Evolutionary conservation across 306 rosid genomes (phyloP).

Genomic region (Quercus dentata): DNA sequence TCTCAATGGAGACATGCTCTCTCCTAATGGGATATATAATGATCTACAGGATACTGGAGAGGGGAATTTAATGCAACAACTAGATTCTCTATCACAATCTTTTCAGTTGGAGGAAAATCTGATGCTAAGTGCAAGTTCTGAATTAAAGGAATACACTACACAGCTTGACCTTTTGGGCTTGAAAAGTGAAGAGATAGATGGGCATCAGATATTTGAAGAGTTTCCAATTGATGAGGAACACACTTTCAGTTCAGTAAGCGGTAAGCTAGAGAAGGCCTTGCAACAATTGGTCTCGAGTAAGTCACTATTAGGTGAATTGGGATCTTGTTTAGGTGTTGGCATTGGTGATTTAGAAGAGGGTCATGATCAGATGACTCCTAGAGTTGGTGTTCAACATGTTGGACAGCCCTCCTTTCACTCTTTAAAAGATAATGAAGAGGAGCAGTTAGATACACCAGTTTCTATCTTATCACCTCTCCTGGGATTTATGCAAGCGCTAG

Average conservation of each 20-base stretch:
- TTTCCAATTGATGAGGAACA: slow-evolving; percentile 40
- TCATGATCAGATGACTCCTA: slow-evolving; percentile 9
- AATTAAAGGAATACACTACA: slow-evolving; percentile 34
- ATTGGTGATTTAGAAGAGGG: slow-evolving; percentile 6
- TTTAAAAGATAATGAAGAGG: slow-evolving; percentile 15
- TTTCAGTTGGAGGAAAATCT: slow-evolving; percentile 48
- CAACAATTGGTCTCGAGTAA: slow-evolving; percentile 49
- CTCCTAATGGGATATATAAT: slow-evolving; percentile 10
- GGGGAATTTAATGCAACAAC: slow-evolving; percentile 27
- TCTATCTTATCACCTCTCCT: slow-evolving; percentile 24
- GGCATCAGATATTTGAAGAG: slow-evolving; percentile 35
- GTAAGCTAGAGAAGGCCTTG: slow-evolving; percentile 47
- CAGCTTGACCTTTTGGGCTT: slow-evolving; percentile 37
- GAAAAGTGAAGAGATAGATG: slow-evolving; percentile 44
- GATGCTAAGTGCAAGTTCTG: slow-evolving; percentile 35
- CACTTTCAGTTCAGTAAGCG: slow-evolving; percentile 34
- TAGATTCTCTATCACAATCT: slow-evolving; percentile 33
- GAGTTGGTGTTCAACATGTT: background rate
- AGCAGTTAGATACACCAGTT: slow-evolving; percentile 6
- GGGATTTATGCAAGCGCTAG: slow-evolving; percentile 31
- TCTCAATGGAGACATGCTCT: background rate
- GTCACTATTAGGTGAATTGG: slow-evolving; percentile 32
- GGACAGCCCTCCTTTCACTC: background rate
- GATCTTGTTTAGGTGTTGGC: slow-evolving; percentile 29
- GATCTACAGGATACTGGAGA: slow-evolving; percentile 13